Percentiles rank a stretch among this genome's conserved stretches.
Evolutionary conservation across 2,329 filamentous ascomycete genomes (phyloP).

Genomic region (Xylaria multiplex): DNA sequence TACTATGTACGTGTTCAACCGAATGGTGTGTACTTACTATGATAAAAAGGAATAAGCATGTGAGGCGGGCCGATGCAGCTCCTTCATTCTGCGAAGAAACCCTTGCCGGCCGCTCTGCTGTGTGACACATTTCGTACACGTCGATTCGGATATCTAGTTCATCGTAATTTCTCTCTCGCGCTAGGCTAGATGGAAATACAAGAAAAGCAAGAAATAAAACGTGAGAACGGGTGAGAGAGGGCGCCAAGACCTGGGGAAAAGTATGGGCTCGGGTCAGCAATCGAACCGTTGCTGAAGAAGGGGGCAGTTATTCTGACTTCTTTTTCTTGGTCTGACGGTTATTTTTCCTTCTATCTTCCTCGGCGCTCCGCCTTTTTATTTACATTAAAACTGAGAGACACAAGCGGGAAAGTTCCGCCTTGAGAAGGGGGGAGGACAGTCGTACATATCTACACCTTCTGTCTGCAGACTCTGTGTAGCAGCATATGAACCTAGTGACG

Average conservation of each 20-base stretch:
- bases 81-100: background rate
- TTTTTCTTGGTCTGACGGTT: background rate
- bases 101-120: conserved; percentile 4
- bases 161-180: background rate
- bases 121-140: conserved; percentile 19
- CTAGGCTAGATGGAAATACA: background rate
- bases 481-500: conserved; percentile 6
- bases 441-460: conserved; percentile 13
- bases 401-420: conserved; percentile 5
- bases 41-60: conserved; percentile 8
- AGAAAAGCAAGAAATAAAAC: background rate
- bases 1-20: background rate
- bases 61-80: conserved; percentile 31
- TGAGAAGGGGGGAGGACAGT: background rate
- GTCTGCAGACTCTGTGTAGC: background rate
- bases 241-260: conserved; percentile 20
- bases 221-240: background rate
- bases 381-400: background rate
- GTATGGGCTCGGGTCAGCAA: conserved; percentile 32
- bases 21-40: background rate
- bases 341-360: background rate
- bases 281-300: conserved; percentile 22
- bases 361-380: conserved; percentile 13
- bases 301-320: background rate
- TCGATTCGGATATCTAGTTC: conserved; percentile 12